Evolutionary conservation across 129 eudicot genomes (phyloP).

Genomic region (Tagetes erecta): DNA sequence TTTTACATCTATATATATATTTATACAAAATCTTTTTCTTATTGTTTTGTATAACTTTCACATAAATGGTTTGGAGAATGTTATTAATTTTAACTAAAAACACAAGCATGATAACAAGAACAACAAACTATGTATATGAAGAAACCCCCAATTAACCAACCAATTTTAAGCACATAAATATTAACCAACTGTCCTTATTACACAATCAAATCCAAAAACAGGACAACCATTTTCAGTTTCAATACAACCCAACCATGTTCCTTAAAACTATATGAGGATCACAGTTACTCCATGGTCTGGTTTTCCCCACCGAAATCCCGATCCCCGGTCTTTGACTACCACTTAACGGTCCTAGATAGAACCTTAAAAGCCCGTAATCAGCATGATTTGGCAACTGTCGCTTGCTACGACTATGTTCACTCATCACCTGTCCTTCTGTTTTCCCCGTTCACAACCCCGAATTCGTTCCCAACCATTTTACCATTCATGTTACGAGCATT

Average conservation of each 20-base stretch:
- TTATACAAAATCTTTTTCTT: background rate
- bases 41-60: too few species aligned
- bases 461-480: background rate
- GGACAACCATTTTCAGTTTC: constrained; percentile 29
- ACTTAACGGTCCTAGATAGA: constrained; percentile 82
- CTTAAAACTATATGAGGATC: constrained; percentile 66
- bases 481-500: constrained; percentile 35
- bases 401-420: constrained; percentile 78
- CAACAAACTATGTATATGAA: background rate
- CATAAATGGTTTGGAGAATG: too few species aligned
- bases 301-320: constrained; percentile 42
- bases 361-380: constrained; percentile 75
- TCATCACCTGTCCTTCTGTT: constrained; percentile 47
- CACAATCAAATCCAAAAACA: constrained; percentile 27
- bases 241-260: constrained; percentile 63
- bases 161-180: constrained; percentile 29
- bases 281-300: constrained; percentile 29
- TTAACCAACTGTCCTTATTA: constrained; percentile 29
- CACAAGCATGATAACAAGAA: background rate
- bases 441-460: too few species aligned
- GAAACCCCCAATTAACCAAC: constrained; percentile 26
- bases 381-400: constrained; percentile 69
- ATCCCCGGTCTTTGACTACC: constrained; percentile 64
- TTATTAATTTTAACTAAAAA: too few species aligned
- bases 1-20: constrained; percentile 20